These are phyloP conservation scores for Talaromyces thailandensis DNA, from an alignment of 495 filamentous ascomycete genomes.

Conservation along the genomic window DNA sequence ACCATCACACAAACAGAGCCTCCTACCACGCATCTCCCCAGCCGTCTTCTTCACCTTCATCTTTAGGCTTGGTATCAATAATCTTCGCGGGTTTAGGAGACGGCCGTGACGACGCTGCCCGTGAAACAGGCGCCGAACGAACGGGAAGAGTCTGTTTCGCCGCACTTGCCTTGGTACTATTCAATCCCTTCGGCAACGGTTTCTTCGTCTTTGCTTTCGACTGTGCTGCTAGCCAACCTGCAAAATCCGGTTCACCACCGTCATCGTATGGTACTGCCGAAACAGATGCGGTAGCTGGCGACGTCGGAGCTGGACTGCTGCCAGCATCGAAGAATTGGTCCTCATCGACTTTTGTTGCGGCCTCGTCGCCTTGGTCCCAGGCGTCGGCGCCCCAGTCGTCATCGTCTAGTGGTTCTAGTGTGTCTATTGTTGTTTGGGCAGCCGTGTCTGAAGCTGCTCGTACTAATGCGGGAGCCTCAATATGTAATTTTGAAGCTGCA, in stretches of 20 bases:
- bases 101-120: slow-evolving; percentile 28
- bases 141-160: slow-evolving; percentile 9
- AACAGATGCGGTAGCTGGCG: slow-evolving; percentile 18
- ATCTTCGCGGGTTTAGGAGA: slow-evolving; percentile 30
- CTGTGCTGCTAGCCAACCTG: slow-evolving; percentile 84
- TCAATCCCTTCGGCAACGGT: slow-evolving; percentile 66
- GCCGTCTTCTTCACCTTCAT: slow-evolving; percentile 40
- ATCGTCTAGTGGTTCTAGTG: slow-evolving; percentile 46
- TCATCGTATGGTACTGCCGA: slow-evolving; percentile 58
- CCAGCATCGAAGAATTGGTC: slow-evolving; percentile 40
- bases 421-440: slow-evolving; percentile 28
- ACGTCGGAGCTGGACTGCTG: slow-evolving; percentile 24
- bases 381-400: slow-evolving; percentile 68
- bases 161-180: slow-evolving; percentile 35
- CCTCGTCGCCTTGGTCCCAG: slow-evolving; percentile 51
- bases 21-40: slow-evolving; percentile 49
- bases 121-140: slow-evolving; percentile 12
- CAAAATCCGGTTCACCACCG: slow-evolving; percentile 84
- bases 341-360: slow-evolving; percentile 33
- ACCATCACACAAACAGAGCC: too few species aligned
- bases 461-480: slow-evolving; percentile 30
- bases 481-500: slow-evolving; percentile 25
- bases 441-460: slow-evolving; percentile 31
- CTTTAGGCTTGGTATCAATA: slow-evolving; percentile 43
- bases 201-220: slow-evolving; percentile 62